A percentile compares a stretch with the other conserved stretches of the same genome.
Evolutionary conservation across 1,284 basidiomycete genomes (phyloP).

Genomic region (Xerocomus nothofagi): DNA sequence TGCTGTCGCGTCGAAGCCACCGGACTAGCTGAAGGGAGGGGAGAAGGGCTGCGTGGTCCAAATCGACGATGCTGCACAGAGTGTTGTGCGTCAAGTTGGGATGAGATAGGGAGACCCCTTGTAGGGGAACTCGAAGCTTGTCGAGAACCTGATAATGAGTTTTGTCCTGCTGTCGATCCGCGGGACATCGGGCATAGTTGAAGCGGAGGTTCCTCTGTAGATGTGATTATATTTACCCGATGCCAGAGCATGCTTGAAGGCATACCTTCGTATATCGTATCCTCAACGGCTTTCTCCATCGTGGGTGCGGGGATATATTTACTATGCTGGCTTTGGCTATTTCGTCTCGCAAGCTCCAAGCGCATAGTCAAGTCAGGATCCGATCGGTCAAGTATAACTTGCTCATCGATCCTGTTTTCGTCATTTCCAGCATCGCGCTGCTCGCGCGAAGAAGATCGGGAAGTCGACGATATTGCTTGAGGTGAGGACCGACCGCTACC

Average conservation of each 20-base stretch:
- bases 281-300: slow-evolving; percentile 52
- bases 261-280: slow-evolving; percentile 74
- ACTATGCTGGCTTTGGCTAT: slow-evolving; percentile 73
- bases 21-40: slow-evolving; percentile 52
- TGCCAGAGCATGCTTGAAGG: slow-evolving; percentile 1
- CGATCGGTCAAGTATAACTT: slow-evolving; percentile 51
- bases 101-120: slow-evolving; percentile 17
- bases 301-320: slow-evolving; percentile 40
- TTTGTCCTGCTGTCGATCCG: slow-evolving; percentile 42
- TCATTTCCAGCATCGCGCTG: slow-evolving; percentile 43
- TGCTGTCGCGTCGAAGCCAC: slow-evolving; percentile 25
- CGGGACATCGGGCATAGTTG: slow-evolving; percentile 55
- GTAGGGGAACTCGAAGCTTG: slow-evolving; percentile 36
- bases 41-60: slow-evolving; percentile 72
- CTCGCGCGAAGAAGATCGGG: slow-evolving; percentile 45
- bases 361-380: slow-evolving; percentile 74
- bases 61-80: slow-evolving; percentile 58
- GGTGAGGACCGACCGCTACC: slow-evolving; percentile 41
- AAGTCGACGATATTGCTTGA: slow-evolving; percentile 36
- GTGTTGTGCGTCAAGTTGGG: slow-evolving; percentile 39
- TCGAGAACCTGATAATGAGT: slow-evolving; percentile 42
- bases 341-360: slow-evolving; percentile 75
- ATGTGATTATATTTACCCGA: slow-evolving; percentile 1
- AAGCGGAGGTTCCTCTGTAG: slow-evolving; percentile 59
- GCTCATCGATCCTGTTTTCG: slow-evolving; percentile 43